Conservation (phyloP, 2,329 filamentous ascomycete genomes). For the Microsporum ferrugineum region DNA sequence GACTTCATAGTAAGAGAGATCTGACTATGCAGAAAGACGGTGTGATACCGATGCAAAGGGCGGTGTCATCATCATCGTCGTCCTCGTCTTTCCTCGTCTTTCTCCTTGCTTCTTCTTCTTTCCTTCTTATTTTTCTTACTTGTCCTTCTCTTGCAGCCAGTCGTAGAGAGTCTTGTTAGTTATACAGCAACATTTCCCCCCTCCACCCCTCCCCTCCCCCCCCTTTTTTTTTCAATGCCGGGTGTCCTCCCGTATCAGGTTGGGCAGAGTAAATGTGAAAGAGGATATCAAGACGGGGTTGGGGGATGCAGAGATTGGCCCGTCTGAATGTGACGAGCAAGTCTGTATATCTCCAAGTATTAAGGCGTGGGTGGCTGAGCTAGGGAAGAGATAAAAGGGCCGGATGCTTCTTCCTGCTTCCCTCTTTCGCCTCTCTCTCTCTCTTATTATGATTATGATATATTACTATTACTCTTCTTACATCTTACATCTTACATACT, state of each 20-base stretch:
- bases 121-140: background rate
- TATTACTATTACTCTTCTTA: background rate
- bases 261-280: background rate
- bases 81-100: background rate
- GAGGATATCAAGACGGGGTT: background rate
- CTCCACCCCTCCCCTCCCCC: background rate
- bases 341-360: background rate
- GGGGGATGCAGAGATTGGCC: background rate
- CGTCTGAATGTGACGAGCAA: background rate
- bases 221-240: background rate
- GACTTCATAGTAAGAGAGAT: too few species aligned
- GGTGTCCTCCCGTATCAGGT: background rate
- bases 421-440: background rate
- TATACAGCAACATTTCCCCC: background rate
- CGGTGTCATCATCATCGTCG: background rate
- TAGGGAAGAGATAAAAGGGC: conserved; percentile 1
- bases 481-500: background rate
- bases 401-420: background rate
- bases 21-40: background rate
- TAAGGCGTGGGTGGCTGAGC: background rate
- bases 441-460: background rate
- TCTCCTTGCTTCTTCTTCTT: background rate
- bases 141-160: background rate
- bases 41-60: background rate
- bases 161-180: background rate